Percentiles rank a stretch among this genome's conserved stretches.
Conservation (phyloP, 148 eudicot species). For the Cornus controversa region DNA sequence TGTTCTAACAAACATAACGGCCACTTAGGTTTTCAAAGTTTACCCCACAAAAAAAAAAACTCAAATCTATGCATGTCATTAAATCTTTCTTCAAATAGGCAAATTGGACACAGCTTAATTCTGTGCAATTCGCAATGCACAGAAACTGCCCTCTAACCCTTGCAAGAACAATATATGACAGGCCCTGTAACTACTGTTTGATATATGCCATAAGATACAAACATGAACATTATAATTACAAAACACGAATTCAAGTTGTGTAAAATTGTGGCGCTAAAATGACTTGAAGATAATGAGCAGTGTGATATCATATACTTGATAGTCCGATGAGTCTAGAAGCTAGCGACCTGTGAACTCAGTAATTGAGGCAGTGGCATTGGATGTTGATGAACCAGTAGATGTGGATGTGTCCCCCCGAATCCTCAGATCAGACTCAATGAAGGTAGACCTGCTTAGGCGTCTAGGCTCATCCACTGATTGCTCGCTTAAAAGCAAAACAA, state of each 20-base stretch:
- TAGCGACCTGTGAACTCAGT: constrained; percentile 15
- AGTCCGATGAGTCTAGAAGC: background rate
- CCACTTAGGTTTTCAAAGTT: background rate
- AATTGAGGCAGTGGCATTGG: constrained; percentile 20
- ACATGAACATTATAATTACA: no score
- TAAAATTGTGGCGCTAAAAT: background rate
- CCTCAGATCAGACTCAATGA: constrained; percentile 18
- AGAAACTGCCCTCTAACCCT: no score
- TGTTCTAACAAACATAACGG: background rate
- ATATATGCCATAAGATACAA: no score
- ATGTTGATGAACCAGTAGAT: constrained; percentile 10
- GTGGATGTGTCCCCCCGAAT: constrained; percentile 13
- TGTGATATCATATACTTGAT: background rate
- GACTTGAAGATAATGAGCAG: background rate
- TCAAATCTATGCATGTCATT: no score
- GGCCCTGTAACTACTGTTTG: no score
- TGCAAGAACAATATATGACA: no score
- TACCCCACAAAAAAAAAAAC: no score
- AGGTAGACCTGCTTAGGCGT: constrained; percentile 19
- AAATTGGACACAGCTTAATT: no score
- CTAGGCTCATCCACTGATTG: constrained; percentile 11
- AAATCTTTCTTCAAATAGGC: no score
- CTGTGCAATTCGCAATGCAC: no score
- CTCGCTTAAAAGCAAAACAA: constrained; percentile 32
- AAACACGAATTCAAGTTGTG: no score